phyloP scores from a whole-genome alignment of 805 yeast genomes.

The Metschnikowia amazonensis region DNA sequence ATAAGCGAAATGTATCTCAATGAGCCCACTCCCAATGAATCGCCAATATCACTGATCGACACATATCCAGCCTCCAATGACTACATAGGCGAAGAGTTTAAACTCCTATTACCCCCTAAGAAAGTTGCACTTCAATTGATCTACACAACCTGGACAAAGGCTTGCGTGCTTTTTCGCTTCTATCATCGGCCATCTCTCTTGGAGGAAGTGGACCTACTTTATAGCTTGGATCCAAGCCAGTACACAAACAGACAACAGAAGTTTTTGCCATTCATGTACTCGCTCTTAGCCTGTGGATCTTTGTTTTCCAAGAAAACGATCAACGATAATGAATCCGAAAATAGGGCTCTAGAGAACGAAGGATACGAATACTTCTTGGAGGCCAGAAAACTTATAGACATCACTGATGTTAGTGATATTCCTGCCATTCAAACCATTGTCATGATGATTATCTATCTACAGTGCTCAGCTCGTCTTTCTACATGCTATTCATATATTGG shows the following conservation, averaged over 20 bases:
- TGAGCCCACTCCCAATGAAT: constrained; percentile 21
- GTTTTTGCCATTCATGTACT: constrained; percentile 75
- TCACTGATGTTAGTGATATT: constrained; percentile 78
- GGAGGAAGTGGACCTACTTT: constrained; percentile 68
- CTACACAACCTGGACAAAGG: constrained; percentile 76
- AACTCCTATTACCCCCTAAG: constrained; percentile 70
- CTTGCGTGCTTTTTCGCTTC: constrained; percentile 80
- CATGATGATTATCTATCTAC: constrained; percentile 79
- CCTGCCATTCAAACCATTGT: constrained; percentile 82
- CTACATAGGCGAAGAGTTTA: constrained; percentile 45
- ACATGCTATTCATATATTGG: constrained; percentile 90
- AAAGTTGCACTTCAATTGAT: constrained; percentile 68
- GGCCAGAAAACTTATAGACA: constrained; percentile 74
- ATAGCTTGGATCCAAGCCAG: constrained; percentile 68
- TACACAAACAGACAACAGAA: constrained; percentile 70
- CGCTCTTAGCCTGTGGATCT: constrained; percentile 88
- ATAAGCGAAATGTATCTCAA: constrained; percentile 28
- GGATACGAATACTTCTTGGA: constrained; percentile 79
- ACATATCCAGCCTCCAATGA: constrained; percentile 22
- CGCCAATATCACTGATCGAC: constrained; percentile 12
- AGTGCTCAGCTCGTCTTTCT: constrained; percentile 81
- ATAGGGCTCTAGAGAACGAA: constrained; percentile 58
- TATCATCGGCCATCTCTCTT: constrained; percentile 81
- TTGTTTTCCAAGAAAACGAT: constrained; percentile 50
- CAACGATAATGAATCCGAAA: constrained; percentile 11